Evolutionary conservation across 2,329 filamentous ascomycete genomes (phyloP).

Genomic region (Alternaria alternata): DNA sequence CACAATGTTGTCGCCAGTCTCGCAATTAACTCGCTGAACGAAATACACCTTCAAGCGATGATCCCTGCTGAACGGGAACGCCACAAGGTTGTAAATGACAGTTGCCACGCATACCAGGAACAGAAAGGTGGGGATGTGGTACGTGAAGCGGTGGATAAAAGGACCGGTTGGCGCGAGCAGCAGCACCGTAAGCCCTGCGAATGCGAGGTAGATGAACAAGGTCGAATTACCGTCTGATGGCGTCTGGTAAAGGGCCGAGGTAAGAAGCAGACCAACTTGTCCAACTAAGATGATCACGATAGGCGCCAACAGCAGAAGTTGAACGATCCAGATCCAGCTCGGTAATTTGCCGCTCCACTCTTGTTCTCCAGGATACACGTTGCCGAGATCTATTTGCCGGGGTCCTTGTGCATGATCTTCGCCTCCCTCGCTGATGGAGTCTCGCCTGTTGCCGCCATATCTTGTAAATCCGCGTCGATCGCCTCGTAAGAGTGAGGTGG

Average conservation of each 20-base stretch:
- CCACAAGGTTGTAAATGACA: slow-evolving; percentile 82
- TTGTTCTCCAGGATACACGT: slow-evolving; percentile 75
- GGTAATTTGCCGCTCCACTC: slow-evolving; percentile 82
- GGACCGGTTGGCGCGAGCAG: slow-evolving; percentile 80
- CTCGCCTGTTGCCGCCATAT: slow-evolving; percentile 54
- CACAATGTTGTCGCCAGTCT: slow-evolving; percentile 72
- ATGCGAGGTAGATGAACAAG: slow-evolving; percentile 74
- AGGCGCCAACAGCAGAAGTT: slow-evolving; percentile 82
- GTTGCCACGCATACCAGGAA: slow-evolving; percentile 77
- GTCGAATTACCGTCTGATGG: slow-evolving; percentile 81
- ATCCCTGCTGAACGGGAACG: slow-evolving; percentile 85
- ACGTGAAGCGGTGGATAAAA: slow-evolving; percentile 85
- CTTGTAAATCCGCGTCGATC: slow-evolving; percentile 65
- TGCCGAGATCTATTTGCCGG: slow-evolving; percentile 44
- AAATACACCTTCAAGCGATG: slow-evolving; percentile 89
- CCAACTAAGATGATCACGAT: slow-evolving; percentile 79
- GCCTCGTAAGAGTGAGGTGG: slow-evolving; percentile 64
- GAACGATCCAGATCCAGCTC: slow-evolving; percentile 85
- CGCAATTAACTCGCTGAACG: slow-evolving; percentile 80
- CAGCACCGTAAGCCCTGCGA: slow-evolving; percentile 73
- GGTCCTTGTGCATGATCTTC: slow-evolving; percentile 45
- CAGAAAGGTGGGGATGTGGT: slow-evolving; percentile 81
- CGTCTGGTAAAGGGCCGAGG: slow-evolving; percentile 78
- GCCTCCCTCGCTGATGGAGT: slow-evolving; percentile 48
- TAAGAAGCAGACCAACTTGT: slow-evolving; percentile 77